Evolutionary conservation across 2,329 filamentous ascomycete genomes (phyloP), one percentile per base, ranked within the genome.

Genomic region (Sporothrix pseudoabietina): DNA sequence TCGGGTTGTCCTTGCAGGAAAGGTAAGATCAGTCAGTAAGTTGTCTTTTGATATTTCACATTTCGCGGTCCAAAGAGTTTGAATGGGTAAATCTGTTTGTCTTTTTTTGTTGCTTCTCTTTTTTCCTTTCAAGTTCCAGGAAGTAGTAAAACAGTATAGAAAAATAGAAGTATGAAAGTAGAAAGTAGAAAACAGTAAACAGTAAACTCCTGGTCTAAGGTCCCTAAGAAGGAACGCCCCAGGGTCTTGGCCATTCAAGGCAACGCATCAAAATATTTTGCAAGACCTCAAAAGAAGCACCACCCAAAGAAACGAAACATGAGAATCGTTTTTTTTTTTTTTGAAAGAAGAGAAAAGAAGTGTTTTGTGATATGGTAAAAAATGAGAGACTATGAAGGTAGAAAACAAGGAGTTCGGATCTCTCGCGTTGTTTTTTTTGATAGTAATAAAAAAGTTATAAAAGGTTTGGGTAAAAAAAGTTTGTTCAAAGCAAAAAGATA

Each of bases 361-460:
- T 35, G 47, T 10, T 22, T 16, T 49, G 7, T 55, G n/a, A n/a
- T 10, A 30, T 30, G 22, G n/a, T 26, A 26, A 68, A 16, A 52
- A 54, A 70, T 30, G 26, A 47, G 19, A 44, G 52, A 70, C 52
- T 39, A 59, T 66, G 35, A 63, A 44, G 44, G 16, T 44, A 71
- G 59, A 19, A 72, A 72, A 72, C 57, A 66, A n/a, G 57, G 39
- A 39, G 19, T 22, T 22, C n/a, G 12, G 12, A 12, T 41, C 26
- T 32, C 49, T 35, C 32, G 14, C 3, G 52, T 39, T 41, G 26
- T 41, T 52, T 16, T 61, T 61, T 61, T 61, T 66, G 71, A 16
- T n/a, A 22, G 16, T 54, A 69, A 55, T 55, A 69, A 66, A 54
- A 54, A 39, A 22, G 47, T 63, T 41, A 16, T 41, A 63, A 19